phyloP scores from a whole-genome alignment of 2,329 filamentous ascomycete genomes.

The Cryphonectria japonica region DNA sequence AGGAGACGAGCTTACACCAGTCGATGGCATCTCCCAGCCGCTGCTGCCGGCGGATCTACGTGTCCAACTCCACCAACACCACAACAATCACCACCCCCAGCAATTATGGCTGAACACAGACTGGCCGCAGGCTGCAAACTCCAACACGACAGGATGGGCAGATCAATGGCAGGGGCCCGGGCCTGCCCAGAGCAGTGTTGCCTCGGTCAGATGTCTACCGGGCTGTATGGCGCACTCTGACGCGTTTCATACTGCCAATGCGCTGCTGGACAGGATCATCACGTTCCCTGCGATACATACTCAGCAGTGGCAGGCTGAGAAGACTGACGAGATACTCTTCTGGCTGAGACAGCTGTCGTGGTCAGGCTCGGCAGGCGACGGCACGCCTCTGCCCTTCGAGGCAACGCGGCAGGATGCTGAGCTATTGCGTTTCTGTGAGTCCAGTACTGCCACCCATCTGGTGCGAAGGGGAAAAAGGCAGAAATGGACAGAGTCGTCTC shows the following conservation, averaged over 20 bases:
- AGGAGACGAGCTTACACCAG: constrained; percentile 18
- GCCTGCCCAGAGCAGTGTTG: not conserved
- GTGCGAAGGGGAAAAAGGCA: not conserved
- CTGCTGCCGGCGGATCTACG: constrained; percentile 24
- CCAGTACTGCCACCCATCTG: not conserved
- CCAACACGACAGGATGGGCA: not conserved
- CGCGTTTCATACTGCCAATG: constrained; percentile 37
- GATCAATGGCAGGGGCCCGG: constrained; percentile 8
- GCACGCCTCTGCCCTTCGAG: constrained; percentile 47
- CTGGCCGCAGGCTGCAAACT: not conserved
- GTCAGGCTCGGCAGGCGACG: constrained; percentile 29
- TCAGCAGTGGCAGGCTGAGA: constrained; percentile 26
- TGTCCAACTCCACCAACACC: not conserved
- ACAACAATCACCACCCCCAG: not conserved
- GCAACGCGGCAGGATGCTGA: constrained; percentile 50
- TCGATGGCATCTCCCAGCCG: constrained; percentile 30
- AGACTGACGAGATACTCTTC: constrained; percentile 31
- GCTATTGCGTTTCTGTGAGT: constrained; percentile 52
- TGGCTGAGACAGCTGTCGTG: constrained; percentile 36
- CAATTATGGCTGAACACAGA: constrained; percentile 2
- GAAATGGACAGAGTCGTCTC: not conserved
- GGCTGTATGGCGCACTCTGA: constrained; percentile 35
- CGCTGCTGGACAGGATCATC: constrained; percentile 34
- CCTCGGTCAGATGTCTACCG: constrained; percentile 31
- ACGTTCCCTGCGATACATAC: constrained; percentile 29